phyloP scores from a whole-genome alignment of 2,329 filamentous ascomycete species.

The Trichoderma sp. region DNA sequence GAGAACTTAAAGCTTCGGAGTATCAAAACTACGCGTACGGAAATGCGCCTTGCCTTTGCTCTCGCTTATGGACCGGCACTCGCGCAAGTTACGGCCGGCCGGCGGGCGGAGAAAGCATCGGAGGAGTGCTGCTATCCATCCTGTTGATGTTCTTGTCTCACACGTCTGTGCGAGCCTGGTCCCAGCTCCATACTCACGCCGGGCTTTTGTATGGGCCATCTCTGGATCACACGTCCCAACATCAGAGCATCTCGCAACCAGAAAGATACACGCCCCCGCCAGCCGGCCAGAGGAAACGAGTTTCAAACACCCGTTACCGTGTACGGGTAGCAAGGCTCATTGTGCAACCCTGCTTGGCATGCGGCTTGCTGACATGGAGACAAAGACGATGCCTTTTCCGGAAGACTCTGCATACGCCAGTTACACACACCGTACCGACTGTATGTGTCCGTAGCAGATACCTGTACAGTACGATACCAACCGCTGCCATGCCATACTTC shows the following conservation, averaged over 20 bases:
- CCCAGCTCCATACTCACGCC: constrained; percentile 8
- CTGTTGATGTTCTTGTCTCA: not conserved
- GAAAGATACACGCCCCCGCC: constrained; percentile 3
- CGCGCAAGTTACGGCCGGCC: not conserved
- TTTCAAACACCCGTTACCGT: constrained; percentile 3
- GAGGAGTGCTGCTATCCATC: constrained; percentile 18
- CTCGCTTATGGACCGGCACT: not conserved
- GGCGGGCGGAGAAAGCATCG: not conserved
- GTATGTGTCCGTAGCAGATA: not conserved
- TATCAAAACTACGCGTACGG: not conserved
- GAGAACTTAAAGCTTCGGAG: not conserved
- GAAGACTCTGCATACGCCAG: constrained; percentile 9
- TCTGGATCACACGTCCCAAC: not conserved
- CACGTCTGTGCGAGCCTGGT: constrained; percentile 5
- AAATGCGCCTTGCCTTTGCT: not conserved
- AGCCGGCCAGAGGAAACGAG: not conserved
- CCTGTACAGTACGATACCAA: constrained; percentile 3
- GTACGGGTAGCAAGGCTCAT: not conserved
- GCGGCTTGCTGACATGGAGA: constrained; percentile 14
- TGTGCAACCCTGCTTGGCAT: constrained; percentile 4
- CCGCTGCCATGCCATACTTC: not conserved
- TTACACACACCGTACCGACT: too few species aligned
- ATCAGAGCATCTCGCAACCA: constrained; percentile 13
- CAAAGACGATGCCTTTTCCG: constrained; percentile 2
- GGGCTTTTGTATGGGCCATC: not conserved